Evolutionary conservation across 108 stramenopile genomes (phyloP).

Genomic region (Cyclostephanos tholiformis): DNA sequence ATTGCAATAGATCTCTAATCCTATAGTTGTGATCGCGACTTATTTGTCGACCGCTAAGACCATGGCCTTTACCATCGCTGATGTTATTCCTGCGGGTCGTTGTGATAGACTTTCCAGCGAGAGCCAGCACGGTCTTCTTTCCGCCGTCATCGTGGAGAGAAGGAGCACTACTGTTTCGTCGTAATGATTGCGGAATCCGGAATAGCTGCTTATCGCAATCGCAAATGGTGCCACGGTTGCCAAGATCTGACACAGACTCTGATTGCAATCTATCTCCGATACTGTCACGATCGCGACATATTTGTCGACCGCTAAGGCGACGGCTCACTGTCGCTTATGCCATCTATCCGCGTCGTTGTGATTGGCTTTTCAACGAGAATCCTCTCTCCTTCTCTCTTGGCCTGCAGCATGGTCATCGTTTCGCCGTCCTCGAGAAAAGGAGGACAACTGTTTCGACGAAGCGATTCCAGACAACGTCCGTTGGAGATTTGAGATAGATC

Average conservation of each 20-base stretch:
- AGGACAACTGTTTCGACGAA: neutral
- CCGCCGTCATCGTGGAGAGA: neutral
- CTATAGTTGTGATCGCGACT: too few species aligned
- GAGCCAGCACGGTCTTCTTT: neutral
- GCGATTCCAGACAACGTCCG: neutral
- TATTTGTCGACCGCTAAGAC: too few species aligned
- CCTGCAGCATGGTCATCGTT: neutral
- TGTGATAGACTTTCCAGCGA: too few species aligned
- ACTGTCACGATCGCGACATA: too few species aligned
- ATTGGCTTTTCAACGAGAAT: neutral
- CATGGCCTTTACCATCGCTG: neutral
- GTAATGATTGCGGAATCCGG: neutral
- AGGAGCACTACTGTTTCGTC: neutral
- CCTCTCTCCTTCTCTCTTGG: too few species aligned
- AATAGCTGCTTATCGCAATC: neutral
- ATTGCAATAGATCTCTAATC: too few species aligned
- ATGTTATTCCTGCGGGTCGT: too few species aligned
- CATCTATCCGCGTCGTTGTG: too few species aligned
- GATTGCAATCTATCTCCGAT: too few species aligned
- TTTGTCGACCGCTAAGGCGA: too few species aligned
- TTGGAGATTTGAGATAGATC: neutral
- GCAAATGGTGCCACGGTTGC: neutral
- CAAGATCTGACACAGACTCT: neutral
- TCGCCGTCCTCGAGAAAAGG: neutral
- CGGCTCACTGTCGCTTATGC: neutral